phyloP scores from a whole-genome alignment of 371 early-diverging fungal genomes.

The Mucor mucedo region DNA sequence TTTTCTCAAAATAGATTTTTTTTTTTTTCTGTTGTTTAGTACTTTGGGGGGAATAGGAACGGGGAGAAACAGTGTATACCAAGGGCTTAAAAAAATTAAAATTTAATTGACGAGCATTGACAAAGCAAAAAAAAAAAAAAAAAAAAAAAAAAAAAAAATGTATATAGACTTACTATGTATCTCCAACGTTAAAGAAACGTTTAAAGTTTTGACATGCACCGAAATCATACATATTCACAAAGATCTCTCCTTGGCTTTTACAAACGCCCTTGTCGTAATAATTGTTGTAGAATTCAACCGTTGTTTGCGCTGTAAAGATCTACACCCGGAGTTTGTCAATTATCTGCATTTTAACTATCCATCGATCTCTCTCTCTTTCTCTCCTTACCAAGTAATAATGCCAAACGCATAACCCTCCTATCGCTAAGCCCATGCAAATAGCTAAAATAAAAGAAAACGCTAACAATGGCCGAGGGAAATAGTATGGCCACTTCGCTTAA shows the following conservation, averaged over 20 bases:
- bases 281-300: slow-evolving; percentile 66
- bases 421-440: slow-evolving; percentile 64
- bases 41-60: slow-evolving; percentile 59
- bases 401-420: slow-evolving; percentile 62
- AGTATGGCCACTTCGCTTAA: slow-evolving; percentile 61
- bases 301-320: slow-evolving; percentile 67
- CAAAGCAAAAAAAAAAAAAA: no score
- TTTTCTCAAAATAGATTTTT: neutral
- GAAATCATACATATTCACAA: slow-evolving; percentile 66
- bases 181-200: slow-evolving; percentile 60
- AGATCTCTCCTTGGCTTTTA: slow-evolving; percentile 60
- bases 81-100: slow-evolving; percentile 38
- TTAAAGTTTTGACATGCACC: slow-evolving; percentile 53
- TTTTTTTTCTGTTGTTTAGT: neutral
- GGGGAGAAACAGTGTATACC: slow-evolving; percentile 63
- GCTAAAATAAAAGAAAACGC: slow-evolving; percentile 64
- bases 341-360: neutral
- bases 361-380: neutral
- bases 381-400: slow-evolving; percentile 64
- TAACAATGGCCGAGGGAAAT: slow-evolving; percentile 59
- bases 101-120: no score
- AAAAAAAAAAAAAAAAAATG: slow-evolving; percentile 8
- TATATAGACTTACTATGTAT: slow-evolving; percentile 42
- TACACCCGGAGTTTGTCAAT: slow-evolving; percentile 6
- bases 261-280: slow-evolving; percentile 53